Conservation (phyloP, 2,329 filamentous ascomycete species). For the Fusarium illudens region DNA sequence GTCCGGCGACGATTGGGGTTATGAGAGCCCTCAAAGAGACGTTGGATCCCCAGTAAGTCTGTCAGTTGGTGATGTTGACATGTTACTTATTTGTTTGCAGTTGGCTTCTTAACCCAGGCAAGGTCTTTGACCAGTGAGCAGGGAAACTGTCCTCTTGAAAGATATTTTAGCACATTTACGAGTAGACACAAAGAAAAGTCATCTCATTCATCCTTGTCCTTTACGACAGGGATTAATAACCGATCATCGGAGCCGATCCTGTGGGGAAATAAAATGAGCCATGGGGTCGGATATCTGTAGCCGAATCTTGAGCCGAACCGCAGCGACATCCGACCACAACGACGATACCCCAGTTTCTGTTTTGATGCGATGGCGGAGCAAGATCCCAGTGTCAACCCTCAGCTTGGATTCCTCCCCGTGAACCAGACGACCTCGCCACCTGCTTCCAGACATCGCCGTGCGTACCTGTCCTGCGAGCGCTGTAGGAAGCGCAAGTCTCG, state of each 20-base stretch:
- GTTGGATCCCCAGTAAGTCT: slow-evolving; percentile 62
- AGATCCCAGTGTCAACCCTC: neutral
- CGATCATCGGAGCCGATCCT: neutral
- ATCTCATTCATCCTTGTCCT: neutral
- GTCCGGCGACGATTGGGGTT: slow-evolving; percentile 67
- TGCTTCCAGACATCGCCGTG: neutral
- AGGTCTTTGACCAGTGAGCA: slow-evolving; percentile 66
- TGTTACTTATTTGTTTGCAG: slow-evolving; percentile 36
- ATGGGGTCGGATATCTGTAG: neutral
- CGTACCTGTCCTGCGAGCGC: slow-evolving; percentile 12
- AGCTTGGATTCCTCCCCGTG: neutral
- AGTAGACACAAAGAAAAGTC: neutral
- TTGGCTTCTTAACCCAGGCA: slow-evolving; percentile 75
- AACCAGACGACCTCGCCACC: slow-evolving; percentile 4
- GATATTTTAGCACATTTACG: neutral
- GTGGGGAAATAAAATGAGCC: neutral
- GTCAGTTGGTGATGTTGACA: neutral
- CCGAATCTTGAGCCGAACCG: neutral
- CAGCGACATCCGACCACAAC: neutral
- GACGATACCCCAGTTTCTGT: neutral
- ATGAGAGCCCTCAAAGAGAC: slow-evolving; percentile 72
- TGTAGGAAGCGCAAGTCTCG: slow-evolving; percentile 23
- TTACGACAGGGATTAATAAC: neutral
- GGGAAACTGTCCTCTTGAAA: neutral
- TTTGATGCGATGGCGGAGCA: neutral